These are phyloP conservation scores for Mortierella sp. DNA, from an alignment of 371 early-diverging fungal species.

Conservation along the genomic window DNA sequence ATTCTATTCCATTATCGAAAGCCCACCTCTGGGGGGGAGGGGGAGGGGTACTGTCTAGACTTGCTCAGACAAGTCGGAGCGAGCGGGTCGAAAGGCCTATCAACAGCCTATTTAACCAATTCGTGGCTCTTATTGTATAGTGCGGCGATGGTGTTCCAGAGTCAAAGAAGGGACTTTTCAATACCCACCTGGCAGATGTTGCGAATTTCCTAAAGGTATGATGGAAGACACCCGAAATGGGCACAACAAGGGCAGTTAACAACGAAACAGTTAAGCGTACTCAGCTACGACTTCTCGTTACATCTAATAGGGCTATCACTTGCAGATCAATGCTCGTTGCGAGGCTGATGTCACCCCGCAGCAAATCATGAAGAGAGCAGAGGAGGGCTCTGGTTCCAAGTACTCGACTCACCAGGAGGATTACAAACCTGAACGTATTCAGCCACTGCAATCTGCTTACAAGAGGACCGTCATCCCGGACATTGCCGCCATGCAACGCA, in stretches of 20 bases:
- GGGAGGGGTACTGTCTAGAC: not conserved
- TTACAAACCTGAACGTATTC: slow-evolving; percentile 54
- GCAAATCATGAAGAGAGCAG: slow-evolving; percentile 86
- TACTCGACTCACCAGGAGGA: slow-evolving; percentile 84
- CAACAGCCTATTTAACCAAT: not conserved
- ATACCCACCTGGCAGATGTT: slow-evolving; percentile 85
- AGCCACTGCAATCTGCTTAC: slow-evolving; percentile 64
- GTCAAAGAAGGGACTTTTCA: slow-evolving; percentile 87
- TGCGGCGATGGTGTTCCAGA: slow-evolving; percentile 96
- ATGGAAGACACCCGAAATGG: too few species aligned
- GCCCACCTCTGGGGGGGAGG: too few species aligned
- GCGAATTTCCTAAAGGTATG: slow-evolving; percentile 78
- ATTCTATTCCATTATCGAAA: too few species aligned
- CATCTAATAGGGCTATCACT: slow-evolving; percentile 76
- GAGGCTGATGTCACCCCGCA: slow-evolving; percentile 86
- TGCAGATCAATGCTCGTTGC: slow-evolving; percentile 90
- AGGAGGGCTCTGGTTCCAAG: slow-evolving; percentile 88
- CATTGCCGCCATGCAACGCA: slow-evolving; percentile 71
- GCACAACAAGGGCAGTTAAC: too few species aligned
- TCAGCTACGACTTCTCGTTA: not conserved
- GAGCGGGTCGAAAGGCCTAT: not conserved
- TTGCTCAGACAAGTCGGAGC: not conserved
- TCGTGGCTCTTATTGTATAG: slow-evolving; percentile 50
- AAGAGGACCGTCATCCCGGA: slow-evolving; percentile 72
- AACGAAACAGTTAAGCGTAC: too few species aligned